Percentiles rank a stretch among this genome's conserved stretches.
These are phyloP conservation scores for Cyberlindnera suaveolens DNA, from an alignment of 805 yeast genomes.

Conservation along the genomic window DNA sequence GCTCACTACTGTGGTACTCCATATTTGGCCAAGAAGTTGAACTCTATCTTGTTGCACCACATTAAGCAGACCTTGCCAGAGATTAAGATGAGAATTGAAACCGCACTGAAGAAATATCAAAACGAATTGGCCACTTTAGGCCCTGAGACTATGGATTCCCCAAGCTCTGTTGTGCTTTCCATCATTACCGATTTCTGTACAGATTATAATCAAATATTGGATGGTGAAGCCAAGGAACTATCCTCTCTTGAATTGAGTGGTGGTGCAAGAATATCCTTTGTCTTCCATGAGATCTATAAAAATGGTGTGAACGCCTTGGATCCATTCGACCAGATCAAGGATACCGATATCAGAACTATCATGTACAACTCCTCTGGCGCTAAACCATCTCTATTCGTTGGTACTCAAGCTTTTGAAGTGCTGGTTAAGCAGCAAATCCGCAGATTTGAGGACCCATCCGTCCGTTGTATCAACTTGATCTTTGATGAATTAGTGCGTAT, in stretches of 20 bases:
- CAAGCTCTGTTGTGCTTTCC: slow-evolving; percentile 82
- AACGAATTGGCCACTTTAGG: slow-evolving; percentile 73
- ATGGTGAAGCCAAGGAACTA: slow-evolving; percentile 88
- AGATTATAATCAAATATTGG: slow-evolving; percentile 85
- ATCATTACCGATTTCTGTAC: slow-evolving; percentile 90
- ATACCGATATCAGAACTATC: slow-evolving; percentile 91
- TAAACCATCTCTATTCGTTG: slow-evolving; percentile 92
- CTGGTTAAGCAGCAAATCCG: slow-evolving; percentile 89
- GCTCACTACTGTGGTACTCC: slow-evolving; percentile 99
- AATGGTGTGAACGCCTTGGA: slow-evolving; percentile 89
- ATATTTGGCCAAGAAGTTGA: slow-evolving; percentile 85
- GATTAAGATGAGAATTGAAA: slow-evolving; percentile 83
- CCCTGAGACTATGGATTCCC: slow-evolving; percentile 84
- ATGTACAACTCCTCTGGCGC: slow-evolving; percentile 97
- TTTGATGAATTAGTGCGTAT: slow-evolving; percentile 94
- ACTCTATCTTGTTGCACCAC: slow-evolving; percentile 81
- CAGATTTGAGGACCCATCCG: slow-evolving; percentile 89
- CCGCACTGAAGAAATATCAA: slow-evolving; percentile 78
- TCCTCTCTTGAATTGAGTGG: slow-evolving; percentile 89
- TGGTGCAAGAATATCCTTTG: slow-evolving; percentile 96
- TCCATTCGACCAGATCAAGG: slow-evolving; percentile 95
- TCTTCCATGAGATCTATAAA: slow-evolving; percentile 91
- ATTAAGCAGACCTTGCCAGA: slow-evolving; percentile 88
- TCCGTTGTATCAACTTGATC: slow-evolving; percentile 82
- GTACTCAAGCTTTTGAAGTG: slow-evolving; percentile 95